Base-by-base conservation (phyloP, 139 green algal genomes). In the Ettlia oleoabundans region DNA sequence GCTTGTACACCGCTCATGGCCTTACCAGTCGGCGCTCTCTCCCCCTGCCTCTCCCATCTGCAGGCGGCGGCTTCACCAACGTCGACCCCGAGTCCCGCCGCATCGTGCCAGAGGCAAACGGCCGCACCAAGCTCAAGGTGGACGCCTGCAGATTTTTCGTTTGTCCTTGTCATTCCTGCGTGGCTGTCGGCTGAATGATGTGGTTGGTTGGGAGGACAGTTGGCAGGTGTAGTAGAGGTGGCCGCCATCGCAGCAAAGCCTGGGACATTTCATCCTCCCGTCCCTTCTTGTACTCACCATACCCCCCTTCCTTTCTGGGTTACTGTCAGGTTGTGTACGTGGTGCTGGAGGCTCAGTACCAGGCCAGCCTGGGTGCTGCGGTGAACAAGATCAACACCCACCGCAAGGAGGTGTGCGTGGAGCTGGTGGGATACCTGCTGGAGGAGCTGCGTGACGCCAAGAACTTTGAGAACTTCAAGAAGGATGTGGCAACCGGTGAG, bases 291-390 rank as follows among this genome's bases (percentile, higher is more conserved):
- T 10, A 58, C 15, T 15, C 47, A 58, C 10, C 13, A 10, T 24
- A 15, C 47, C 13, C 15, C 47, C 15, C 15, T 58, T 58, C 47
- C 47, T 58, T 15, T 58, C 47, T 58, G 47, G 47, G 13, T 58
- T 10, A 24, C 47, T 58, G 47, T 15, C 47, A 77, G 70, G 70
- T 99, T 30, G 96, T 99, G 80, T 99, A 99, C 85, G 93, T 97
- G 47, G 96, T 99, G 67, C 92, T 99, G 68, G 97, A 99, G 91
- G 94, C 97, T 8, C 97, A 99, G 89, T 99, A 99, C 91, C 97
- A 99, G 90, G 95, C 93, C 32, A 86, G 93, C 3, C 81, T 99
- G 8, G 87, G 90, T 26, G 83, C 85, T 4, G 95, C 98, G 41
- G 90, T 95, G 76, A 93, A 92, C 76, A 93, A 91, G 76, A 98